These are phyloP conservation scores for Phyllosticta capitalensis DNA, from an alignment of 2,329 filamentous ascomycete genomes.

Conservation along the genomic window DNA sequence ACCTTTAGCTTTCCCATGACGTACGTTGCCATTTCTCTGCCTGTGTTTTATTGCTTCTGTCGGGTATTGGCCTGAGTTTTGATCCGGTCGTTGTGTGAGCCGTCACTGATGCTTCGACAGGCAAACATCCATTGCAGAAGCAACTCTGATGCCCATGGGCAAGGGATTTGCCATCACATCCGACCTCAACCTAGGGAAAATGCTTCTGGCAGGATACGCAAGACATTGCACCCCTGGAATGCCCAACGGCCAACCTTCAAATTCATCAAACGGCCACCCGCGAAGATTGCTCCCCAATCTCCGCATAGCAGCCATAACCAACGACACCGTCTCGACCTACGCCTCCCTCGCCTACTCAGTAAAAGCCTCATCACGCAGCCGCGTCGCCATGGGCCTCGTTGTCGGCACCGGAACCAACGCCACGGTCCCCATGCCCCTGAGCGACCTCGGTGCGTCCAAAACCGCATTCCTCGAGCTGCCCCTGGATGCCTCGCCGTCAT, in stretches of 20 bases:
- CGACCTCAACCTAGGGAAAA: slow-evolving; percentile 50
- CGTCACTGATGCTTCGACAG: slow-evolving; percentile 17
- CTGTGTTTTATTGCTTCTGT: background rate
- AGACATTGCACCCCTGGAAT: slow-evolving; percentile 37
- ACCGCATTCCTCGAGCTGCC: slow-evolving; percentile 38
- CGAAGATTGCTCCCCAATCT: slow-evolving; percentile 51
- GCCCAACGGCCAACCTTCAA: slow-evolving; percentile 19
- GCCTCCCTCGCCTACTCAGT: slow-evolving; percentile 68
- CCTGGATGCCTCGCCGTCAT: slow-evolving; percentile 25
- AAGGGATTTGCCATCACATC: slow-evolving; percentile 58
- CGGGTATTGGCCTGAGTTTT: slow-evolving; percentile 13
- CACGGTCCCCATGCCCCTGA: slow-evolving; percentile 61
- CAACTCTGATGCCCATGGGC: slow-evolving; percentile 58
- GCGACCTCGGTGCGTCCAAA: slow-evolving; percentile 55
- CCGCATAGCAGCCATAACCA: slow-evolving; percentile 66
- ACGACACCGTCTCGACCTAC: slow-evolving; percentile 71
- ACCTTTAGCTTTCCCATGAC: slow-evolving; percentile 63
- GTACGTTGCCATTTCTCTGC: slow-evolving; percentile 18
- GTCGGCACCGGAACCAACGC: slow-evolving; percentile 76
- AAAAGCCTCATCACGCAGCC: slow-evolving; percentile 49
- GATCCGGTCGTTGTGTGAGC: slow-evolving; percentile 4
- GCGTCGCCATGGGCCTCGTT: slow-evolving; percentile 70
- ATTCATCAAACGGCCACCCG: slow-evolving; percentile 9
- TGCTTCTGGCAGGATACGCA: slow-evolving; percentile 51
- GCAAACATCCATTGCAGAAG: slow-evolving; percentile 53